A percentile compares a stretch with the other conserved stretches of the same genome.
Evolutionary conservation across 2,329 filamentous ascomycete genomes (phyloP).

Genomic region (Ophiostoma ips): DNA sequence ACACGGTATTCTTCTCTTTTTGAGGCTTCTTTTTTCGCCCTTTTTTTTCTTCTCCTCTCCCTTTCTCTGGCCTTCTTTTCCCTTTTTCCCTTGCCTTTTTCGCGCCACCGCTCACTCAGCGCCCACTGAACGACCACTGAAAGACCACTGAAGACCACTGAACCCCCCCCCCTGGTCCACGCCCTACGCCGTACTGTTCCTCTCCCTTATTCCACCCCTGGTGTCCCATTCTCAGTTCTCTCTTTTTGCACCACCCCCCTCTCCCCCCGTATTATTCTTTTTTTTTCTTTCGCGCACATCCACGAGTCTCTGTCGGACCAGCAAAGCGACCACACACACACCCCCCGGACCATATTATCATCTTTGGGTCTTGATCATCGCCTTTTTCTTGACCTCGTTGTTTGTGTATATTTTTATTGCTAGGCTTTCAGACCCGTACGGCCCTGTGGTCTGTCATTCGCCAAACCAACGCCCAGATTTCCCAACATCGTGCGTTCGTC

Average conservation of each 20-base stretch:
- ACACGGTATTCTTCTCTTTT: constrained; percentile 18
- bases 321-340: neutral
- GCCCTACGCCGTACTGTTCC: too few species aligned
- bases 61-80: constrained; percentile 2
- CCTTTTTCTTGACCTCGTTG: neutral
- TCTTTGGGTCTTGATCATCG: neutral
- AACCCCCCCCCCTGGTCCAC: too few species aligned
- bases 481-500: neutral
- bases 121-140: neutral
- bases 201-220: neutral
- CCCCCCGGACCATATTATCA: neutral
- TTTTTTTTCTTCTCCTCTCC: constrained; percentile 1
- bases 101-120: neutral
- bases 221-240: neutral
- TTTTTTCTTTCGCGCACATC: neutral
- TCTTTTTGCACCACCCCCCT: constrained; percentile 2
- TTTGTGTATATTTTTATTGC: neutral
- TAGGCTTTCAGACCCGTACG: neutral
- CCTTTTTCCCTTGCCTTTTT: constrained; percentile 1
- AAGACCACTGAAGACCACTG: neutral
- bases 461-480: neutral
- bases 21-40: constrained; percentile 3
- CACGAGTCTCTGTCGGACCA: constrained; percentile 1
- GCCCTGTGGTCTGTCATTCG: neutral
- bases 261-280: constrained; percentile 6